Base-by-base conservation (phyloP, 192 early-diverging fungal species). In the Piromyces finnis region DNA sequence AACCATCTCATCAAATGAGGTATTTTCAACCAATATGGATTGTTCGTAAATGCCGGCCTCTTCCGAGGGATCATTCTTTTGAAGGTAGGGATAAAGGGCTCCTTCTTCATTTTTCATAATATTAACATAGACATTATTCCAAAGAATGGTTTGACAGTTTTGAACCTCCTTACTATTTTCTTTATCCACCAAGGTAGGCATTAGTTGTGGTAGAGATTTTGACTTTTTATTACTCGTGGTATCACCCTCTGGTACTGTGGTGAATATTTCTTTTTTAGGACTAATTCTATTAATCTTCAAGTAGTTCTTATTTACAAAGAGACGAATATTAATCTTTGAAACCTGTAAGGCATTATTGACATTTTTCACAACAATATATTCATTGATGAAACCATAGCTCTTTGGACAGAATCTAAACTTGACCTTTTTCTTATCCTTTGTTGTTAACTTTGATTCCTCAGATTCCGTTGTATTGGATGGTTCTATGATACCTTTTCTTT, bases 361-460 rank as follows among this genome's bases (percentile, higher is more conserved):
- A 83, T 96, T 96, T 29, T 85, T 87, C 9, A 93, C 87, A n/a
- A 87, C 80, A 17, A 96, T 85, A 16, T 84, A 84, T 77, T 93
- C 90, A 18, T 86, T 85, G 6, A 91, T 82, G 17, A 92, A 84
- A 0, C 94, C 94, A 79, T 87, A 90, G 17, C 85, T 83, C 9
- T 85, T 82, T 29, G 89, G 84, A 2, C 81, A 84, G 28, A 95
- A 81, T 22, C 84, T 84, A 84, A 95, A 91, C 6, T 83, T 86
- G 77, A 95, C 88, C 32, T 85, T 81, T 28, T 68, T 68, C 17
- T 68, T 68, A 68, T 68, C 26, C n/a, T 29, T 29, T 12, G 26
- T 6, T 3, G 35, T 29, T 30, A 30, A 29, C 28, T 29, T 77
- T 12, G 12, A 22, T 29, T 29, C 79, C 5, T 29, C 41, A 7